Base-by-base conservation (phyloP, 2,329 filamentous ascomycete genomes). In the Fusarium euwallaceae region DNA sequence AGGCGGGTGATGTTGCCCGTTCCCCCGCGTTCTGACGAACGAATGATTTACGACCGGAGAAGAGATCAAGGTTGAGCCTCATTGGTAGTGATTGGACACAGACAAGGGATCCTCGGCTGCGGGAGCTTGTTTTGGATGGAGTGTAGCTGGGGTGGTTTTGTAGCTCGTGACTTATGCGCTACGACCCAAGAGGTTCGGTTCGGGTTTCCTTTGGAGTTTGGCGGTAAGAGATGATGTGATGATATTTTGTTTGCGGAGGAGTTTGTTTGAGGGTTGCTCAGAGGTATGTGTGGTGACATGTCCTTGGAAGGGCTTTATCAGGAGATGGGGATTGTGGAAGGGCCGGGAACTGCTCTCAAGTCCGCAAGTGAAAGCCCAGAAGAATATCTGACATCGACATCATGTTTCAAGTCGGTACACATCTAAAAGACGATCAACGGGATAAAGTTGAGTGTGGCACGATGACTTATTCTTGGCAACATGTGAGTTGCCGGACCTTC, bases 11-110 rank as follows among this genome's bases (percentile, higher is more conserved):
- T 70, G 36, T 61, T 72, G 34, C 60, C 56, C 34, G 48, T 55
- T 55, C 29, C 61, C 69, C 61, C 71, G 56, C 71, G 71, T 51
- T 55, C 29, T 20, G 45, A 17, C 12, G 45, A 17, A 17, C 22
- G 45, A 63, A 34, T 29, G 43, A 32, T 17, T 62, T 55, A 29
- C 37, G 16, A 56, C 61, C 53, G 56, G 51, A 29, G 53, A 64
- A 41, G 55, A 56, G 10, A 58, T 10, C 17, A 53, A 39, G 61
- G 24, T 63, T 63, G 53, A 66, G 32, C 53, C 41, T 64, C 37
- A 27, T 41, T 51, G 69, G 61, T 66, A 64, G 61, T 27, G 29
- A 74, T 72, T 74, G 72, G 72, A 66, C 36, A 14, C 27, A 17
- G 32, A 16, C 9, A 64, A 60, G 39, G n/a, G 59, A 61, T 61